These are phyloP conservation scores for Gyromitra esculenta DNA, from an alignment of 2,329 filamentous ascomycete species.

Conservation along the genomic window DNA sequence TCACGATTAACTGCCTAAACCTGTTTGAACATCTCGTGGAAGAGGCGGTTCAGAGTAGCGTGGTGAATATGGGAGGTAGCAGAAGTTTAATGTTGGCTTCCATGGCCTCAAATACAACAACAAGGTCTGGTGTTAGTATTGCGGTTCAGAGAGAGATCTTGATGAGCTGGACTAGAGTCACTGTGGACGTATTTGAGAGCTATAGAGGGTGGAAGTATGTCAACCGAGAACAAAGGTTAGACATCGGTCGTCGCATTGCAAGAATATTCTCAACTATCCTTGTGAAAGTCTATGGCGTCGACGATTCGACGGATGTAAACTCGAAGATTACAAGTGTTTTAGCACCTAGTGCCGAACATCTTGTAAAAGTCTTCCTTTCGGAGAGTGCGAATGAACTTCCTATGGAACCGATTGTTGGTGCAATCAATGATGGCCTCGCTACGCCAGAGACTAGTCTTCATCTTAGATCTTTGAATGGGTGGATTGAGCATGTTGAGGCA, in stretches of 20 bases:
- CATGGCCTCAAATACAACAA: slow-evolving; percentile 58
- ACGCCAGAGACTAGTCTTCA: slow-evolving; percentile 72
- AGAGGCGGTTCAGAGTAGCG: slow-evolving; percentile 75
- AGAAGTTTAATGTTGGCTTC: slow-evolving; percentile 73
- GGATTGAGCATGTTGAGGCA: slow-evolving; percentile 71
- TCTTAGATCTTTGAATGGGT: slow-evolving; percentile 66
- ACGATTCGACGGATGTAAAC: slow-evolving; percentile 66
- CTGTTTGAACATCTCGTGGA: slow-evolving; percentile 80
- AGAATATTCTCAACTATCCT: slow-evolving; percentile 77
- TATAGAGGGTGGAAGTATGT: slow-evolving; percentile 86
- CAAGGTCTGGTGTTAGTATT: slow-evolving; percentile 56
- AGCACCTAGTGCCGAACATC: slow-evolving; percentile 75
- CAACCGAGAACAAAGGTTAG: slow-evolving; percentile 72
- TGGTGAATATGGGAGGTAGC: slow-evolving; percentile 65
- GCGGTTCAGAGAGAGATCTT: slow-evolving; percentile 57
- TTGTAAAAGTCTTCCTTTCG: slow-evolving; percentile 80
- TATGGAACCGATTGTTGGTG: slow-evolving; percentile 78
- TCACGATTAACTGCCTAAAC: slow-evolving; percentile 76
- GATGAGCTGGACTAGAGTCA: slow-evolving; percentile 72
- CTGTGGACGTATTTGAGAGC: slow-evolving; percentile 84
- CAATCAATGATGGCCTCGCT: slow-evolving; percentile 71
- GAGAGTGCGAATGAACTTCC: slow-evolving; percentile 74
- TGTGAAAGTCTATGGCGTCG: slow-evolving; percentile 77
- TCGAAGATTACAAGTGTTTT: slow-evolving; percentile 72
- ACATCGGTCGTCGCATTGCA: slow-evolving; percentile 73